A percentile compares a stretch with the other conserved stretches of the same genome.
These are phyloP conservation scores for Oxytropis ochrocephala DNA, from an alignment of 306 rosid species.

Conservation along the genomic window DNA sequence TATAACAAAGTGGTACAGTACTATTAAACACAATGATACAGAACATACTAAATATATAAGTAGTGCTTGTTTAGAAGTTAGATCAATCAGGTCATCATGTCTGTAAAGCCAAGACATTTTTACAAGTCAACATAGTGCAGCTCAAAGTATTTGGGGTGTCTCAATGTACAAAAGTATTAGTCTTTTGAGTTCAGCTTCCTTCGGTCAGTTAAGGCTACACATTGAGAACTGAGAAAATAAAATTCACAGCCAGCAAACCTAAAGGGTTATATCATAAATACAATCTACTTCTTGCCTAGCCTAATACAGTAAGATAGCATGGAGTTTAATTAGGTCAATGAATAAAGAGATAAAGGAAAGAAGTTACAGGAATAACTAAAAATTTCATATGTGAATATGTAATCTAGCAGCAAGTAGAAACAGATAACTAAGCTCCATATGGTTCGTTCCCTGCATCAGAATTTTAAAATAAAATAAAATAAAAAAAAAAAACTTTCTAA, in stretches of 20 bases:
- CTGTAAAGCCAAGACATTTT: neutral
- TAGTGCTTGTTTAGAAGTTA: neutral
- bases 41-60: neutral
- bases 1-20: too few relatives aligned
- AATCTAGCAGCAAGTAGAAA: conserved; percentile 29
- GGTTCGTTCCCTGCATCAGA: conserved; percentile 29
- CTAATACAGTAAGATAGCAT: conserved; percentile 23
- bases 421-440: conserved; percentile 16
- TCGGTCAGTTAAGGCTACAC: conserved; percentile 32
- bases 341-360: conserved; percentile 1
- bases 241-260: conserved; percentile 22
- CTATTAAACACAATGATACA: too few relatives aligned
- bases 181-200: conserved; percentile 15
- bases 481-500: neutral
- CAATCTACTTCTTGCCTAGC: conserved; percentile 26
- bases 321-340: conserved; percentile 34
- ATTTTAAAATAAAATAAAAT: too few relatives aligned
- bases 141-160: conserved; percentile 24
- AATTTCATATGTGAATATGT: conserved; percentile 29
- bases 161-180: conserved; percentile 36
- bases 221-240: conserved; percentile 13
- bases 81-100: neutral
- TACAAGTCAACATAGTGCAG: conserved; percentile 17
- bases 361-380: conserved; percentile 18
- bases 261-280: conserved; percentile 32